phyloP scores from a whole-genome alignment of 2,329 filamentous ascomycete genomes.

The Pseudodiploospora longispora region DNA sequence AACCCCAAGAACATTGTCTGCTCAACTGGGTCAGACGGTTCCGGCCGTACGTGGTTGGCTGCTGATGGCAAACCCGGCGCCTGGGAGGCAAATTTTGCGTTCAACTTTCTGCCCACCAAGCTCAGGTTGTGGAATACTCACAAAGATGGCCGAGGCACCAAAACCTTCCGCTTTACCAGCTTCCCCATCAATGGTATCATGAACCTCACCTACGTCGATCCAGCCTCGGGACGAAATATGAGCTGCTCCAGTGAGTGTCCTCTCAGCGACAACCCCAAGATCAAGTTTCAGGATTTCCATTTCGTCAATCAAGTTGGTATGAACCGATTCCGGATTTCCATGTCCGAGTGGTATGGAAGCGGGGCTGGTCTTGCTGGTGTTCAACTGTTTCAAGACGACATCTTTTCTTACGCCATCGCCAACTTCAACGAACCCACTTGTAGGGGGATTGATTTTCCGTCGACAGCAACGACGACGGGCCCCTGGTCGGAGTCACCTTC shows the following conservation, averaged over 20 bases:
- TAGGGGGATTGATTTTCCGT: conserved; percentile 50
- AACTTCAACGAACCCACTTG: conserved; percentile 86
- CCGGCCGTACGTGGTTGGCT: conserved; percentile 74
- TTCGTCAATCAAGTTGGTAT: conserved; percentile 87
- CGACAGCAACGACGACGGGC: conserved; percentile 61
- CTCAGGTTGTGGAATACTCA: conserved; percentile 84
- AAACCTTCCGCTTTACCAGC: conserved; percentile 79
- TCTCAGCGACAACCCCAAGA: conserved; percentile 60
- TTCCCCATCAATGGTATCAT: conserved; percentile 86
- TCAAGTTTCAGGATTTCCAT: conserved; percentile 76
- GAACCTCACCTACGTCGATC: conserved; percentile 88
- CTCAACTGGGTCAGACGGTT: conserved; percentile 53
- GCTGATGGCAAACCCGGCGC: conserved; percentile 66
- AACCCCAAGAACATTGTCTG: conserved; percentile 80
- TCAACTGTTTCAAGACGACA: conserved; percentile 78
- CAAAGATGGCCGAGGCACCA: conserved; percentile 74
- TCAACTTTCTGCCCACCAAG: conserved; percentile 80
- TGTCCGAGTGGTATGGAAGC: conserved; percentile 77
- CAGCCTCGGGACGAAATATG: conserved; percentile 54
- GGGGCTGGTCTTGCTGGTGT: conserved; percentile 83
- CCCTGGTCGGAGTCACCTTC: conserved; percentile 66
- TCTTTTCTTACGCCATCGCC: conserved; percentile 76
- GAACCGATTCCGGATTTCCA: conserved; percentile 76
- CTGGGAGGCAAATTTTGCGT: conserved; percentile 77
- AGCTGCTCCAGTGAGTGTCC: conserved; percentile 79